Percentiles rank a stretch among this genome's conserved stretches.
Evolutionary conservation across 495 filamentous ascomycete genomes (phyloP).

Genomic region (Tuber melanosporum): DNA sequence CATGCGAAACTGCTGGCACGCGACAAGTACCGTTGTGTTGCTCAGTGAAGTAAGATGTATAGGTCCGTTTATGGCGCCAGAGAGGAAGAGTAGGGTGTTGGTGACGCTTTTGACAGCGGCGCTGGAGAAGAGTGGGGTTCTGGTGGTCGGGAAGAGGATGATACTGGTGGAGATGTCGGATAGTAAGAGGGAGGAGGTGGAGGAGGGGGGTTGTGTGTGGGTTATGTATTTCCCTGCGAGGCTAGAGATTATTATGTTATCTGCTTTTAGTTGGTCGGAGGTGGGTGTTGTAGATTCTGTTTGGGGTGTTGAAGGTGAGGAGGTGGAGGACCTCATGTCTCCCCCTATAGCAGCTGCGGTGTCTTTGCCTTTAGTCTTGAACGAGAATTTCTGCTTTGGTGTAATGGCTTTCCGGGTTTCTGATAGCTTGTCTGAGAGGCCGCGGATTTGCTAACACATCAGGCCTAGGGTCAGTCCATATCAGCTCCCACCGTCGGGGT

Average conservation of each 20-base stretch:
- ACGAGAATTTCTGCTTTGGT: slow-evolving; percentile 65
- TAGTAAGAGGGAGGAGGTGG: slow-evolving; percentile 66
- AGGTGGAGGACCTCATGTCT: slow-evolving; percentile 49
- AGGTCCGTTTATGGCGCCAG: slow-evolving; percentile 63
- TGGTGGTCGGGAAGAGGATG: slow-evolving; percentile 59
- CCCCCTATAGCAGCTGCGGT: slow-evolving; percentile 52
- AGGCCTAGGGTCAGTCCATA: slow-evolving; percentile 5
- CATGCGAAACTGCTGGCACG: slow-evolving; percentile 79
- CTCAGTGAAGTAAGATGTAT: slow-evolving; percentile 72
- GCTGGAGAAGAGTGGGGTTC: slow-evolving; percentile 58
- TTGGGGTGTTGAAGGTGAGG: slow-evolving; percentile 45
- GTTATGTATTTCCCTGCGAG: neutral
- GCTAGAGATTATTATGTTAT: slow-evolving; percentile 21
- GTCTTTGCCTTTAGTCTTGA: slow-evolving; percentile 59
- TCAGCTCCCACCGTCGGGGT: neutral
- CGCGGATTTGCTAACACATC: slow-evolving; percentile 57
- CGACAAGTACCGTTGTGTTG: slow-evolving; percentile 66
- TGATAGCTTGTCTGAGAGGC: slow-evolving; percentile 58
- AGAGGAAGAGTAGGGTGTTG: slow-evolving; percentile 65
- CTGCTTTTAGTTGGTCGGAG: slow-evolving; percentile 3
- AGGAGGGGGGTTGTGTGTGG: slow-evolving; percentile 43
- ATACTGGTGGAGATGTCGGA: slow-evolving; percentile 66
- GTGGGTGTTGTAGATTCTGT: slow-evolving; percentile 25
- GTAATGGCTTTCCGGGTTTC: slow-evolving; percentile 53
- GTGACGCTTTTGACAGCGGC: slow-evolving; percentile 65